Conservation (phyloP, 805 yeast genomes). For the Pichia manshurica region DNA sequence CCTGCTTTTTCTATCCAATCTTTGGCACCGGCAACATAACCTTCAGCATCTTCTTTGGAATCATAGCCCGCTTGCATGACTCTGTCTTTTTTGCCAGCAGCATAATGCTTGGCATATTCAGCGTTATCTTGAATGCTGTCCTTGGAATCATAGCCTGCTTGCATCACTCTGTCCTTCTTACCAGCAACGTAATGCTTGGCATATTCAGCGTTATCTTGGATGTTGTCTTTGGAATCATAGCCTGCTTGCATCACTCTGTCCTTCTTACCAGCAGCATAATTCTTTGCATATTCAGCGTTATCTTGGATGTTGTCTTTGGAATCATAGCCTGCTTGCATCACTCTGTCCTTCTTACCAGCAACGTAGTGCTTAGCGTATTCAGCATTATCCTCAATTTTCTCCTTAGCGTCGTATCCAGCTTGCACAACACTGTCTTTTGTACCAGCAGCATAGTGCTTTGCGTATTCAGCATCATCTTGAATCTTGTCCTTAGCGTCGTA, state of each 20-base stretch:
- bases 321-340: neutral
- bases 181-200: neutral
- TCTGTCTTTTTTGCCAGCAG: neutral
- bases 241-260: neutral
- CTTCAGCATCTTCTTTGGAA: neutral
- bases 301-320: neutral
- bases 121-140: neutral
- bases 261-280: constrained; percentile 3
- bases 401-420: neutral
- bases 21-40: neutral
- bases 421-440: neutral
- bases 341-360: neutral
- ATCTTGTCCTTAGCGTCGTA: neutral
- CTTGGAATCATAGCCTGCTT: neutral
- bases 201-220: constrained; percentile 4
- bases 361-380: neutral
- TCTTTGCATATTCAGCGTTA: constrained; percentile 1
- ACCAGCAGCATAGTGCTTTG: neutral
- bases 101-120: neutral
- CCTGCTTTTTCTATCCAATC: constrained; percentile 1
- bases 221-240: neutral
- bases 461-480: neutral
- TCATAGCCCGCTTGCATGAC: constrained; percentile 1
- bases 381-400: constrained; percentile 1
- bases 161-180: neutral